Evolutionary conservation across 768 basidiomycete species (phyloP).

Genomic region (Russula brevipes): DNA sequence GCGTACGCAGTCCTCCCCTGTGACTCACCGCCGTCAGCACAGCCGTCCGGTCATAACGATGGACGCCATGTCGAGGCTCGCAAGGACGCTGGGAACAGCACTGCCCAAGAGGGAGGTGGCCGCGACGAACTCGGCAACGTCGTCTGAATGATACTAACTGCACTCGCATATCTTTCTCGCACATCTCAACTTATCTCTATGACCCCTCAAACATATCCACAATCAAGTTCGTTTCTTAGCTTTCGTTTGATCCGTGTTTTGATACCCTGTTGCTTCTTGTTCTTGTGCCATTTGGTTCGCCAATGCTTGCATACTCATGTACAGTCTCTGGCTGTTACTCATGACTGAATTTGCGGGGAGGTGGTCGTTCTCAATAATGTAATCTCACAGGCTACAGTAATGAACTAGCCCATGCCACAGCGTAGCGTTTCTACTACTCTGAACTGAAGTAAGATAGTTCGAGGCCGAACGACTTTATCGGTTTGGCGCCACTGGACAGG

Average conservation of each 20-base stretch:
- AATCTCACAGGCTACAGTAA: conserved; percentile 1
- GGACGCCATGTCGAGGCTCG: conserved; percentile 63
- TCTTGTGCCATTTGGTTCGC: background rate
- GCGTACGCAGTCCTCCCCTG: conserved; percentile 63
- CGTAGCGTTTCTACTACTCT: conserved; percentile 27
- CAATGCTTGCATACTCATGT: conserved; percentile 3
- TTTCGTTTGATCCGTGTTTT: background rate
- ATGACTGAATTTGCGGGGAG: background rate
- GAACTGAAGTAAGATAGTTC: conserved; percentile 92
- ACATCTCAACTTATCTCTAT: background rate
- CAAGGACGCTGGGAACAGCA: conserved; percentile 50
- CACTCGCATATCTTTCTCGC: background rate
- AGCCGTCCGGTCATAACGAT: conserved; percentile 67
- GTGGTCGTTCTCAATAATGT: background rate
- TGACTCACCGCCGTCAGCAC: conserved; percentile 40
- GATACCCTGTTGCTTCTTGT: conserved; percentile 18
- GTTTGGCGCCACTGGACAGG: conserved; percentile 75
- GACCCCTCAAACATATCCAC: background rate
- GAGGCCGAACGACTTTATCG: conserved; percentile 85
- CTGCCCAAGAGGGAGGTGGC: conserved; percentile 25
- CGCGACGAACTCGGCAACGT: conserved; percentile 16
- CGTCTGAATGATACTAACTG: conserved; percentile 24
- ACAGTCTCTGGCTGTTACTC: background rate
- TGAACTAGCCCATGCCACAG: background rate
- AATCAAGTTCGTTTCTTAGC: background rate